Base-by-base conservation (phyloP, 805 yeast genomes). In the Zygotorulaspora chibaensis region DNA sequence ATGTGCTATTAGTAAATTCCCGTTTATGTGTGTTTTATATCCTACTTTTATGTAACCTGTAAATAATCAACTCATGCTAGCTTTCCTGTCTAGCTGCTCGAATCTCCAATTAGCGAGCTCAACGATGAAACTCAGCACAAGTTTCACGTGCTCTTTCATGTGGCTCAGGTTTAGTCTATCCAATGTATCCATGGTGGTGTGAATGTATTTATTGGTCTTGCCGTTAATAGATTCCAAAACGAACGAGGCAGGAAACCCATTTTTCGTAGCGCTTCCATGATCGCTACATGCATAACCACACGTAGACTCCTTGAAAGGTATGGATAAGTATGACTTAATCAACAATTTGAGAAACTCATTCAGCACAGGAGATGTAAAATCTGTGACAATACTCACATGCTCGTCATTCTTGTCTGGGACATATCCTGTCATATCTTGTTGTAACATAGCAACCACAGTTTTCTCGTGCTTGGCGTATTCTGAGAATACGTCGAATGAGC, bases 201-300 rank as follows among this genome's bases (percentile, higher is more conserved):
- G 99, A 52, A 89, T 84, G 59, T 72, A 83, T 38, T 82, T 83
- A 65, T 80, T 81, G 3, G 81, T 73, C 51, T 73, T 72, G 45
- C 77, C 74, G 63, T 87, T 75, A 46, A 76, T 83, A 36, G 87
- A 75, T 65, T 93, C 99, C 52, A 84, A 79, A 38, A 87, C 84
- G 65, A 88, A 86, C 27, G 88, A 78, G 8, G 88, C 76, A 3
- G 97, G 97, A 66, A 73, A 88, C 0, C 97, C 97, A 56, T 77
- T 78, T 61, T 84, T 81, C 42, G 80, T 65, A 0, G 96, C 96
- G 39, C 95, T 81, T 4, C 93, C 84, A 65, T 89, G 96, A 68
- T 91, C 98, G 13, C 95, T 84, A 66, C 98, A 90, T 0, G 95
- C 93, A 59, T 89, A 88, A 1, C 96, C 96, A 68, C 97, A 91